phyloP scores from a whole-genome alignment of 177 flowering plant species.

The Vitis hybrid region DNA sequence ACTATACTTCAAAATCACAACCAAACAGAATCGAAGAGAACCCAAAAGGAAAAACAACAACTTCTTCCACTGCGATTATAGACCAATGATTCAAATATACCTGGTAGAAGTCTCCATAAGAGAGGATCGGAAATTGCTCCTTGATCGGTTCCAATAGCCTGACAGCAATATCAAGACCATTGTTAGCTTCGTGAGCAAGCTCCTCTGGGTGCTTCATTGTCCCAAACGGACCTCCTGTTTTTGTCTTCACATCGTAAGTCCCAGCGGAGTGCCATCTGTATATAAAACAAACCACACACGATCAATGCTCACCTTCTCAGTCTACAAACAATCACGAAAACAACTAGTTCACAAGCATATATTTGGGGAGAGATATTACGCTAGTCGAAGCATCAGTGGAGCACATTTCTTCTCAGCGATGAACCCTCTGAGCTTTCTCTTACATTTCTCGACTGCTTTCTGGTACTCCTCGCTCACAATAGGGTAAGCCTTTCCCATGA shows the following conservation, averaged over 20 bases:
- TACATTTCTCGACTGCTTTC: slow-evolving; percentile 60
- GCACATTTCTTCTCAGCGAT: slow-evolving; percentile 84
- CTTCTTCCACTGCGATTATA: too few species aligned
- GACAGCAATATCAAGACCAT: slow-evolving; percentile 76
- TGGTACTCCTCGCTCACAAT: slow-evolving; percentile 65
- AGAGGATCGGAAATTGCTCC: slow-evolving; percentile 62
- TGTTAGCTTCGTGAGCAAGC: slow-evolving; percentile 72
- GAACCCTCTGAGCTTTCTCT: slow-evolving; percentile 70
- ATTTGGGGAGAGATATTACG: slow-evolving; percentile 35
- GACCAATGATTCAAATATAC: slow-evolving; percentile 19
- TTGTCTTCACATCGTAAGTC: slow-evolving; percentile 67
- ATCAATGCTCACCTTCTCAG: neutral
- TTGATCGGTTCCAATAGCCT: slow-evolving; percentile 73
- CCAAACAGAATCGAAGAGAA: neutral
- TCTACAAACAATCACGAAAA: neutral
- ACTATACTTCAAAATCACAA: neutral
- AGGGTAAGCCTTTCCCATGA: slow-evolving; percentile 77
- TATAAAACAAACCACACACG: neutral
- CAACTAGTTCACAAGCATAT: neutral
- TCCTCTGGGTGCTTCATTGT: slow-evolving; percentile 68
- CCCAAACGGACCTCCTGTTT: slow-evolving; percentile 89
- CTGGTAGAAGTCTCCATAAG: slow-evolving; percentile 80
- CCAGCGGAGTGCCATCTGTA: slow-evolving; percentile 94
- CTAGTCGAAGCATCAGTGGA: slow-evolving; percentile 77
- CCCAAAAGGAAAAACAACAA: too few species aligned